Conservation (phyloP, 129 eudicot species). For the Escallonia rubra region DNA sequence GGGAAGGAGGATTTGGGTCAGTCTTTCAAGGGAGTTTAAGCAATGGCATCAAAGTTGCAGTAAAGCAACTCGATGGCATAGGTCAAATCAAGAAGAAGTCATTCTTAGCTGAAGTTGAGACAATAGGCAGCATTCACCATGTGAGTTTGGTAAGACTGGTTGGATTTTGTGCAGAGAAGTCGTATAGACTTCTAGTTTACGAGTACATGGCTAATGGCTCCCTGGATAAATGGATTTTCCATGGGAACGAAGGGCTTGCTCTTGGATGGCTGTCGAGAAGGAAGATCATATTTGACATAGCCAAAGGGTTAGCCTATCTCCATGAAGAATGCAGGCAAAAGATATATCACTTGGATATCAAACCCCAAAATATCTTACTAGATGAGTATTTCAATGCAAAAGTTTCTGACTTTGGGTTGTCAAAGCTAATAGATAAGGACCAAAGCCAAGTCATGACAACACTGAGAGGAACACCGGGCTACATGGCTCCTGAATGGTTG, state of each 20-base stretch:
- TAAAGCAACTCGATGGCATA: conserved; percentile 32
- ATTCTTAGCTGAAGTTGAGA: conserved; percentile 40
- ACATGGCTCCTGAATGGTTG: conserved; percentile 51
- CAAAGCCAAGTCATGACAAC: conserved; percentile 28
- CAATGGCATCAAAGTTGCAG: conserved; percentile 33
- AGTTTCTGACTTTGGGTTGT: conserved; percentile 40
- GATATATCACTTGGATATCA: conserved; percentile 32
- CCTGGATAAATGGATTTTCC: conserved; percentile 38
- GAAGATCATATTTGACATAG: conserved; percentile 33
- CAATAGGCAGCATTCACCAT: conserved; percentile 50
- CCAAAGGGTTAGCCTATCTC: conserved; percentile 52
- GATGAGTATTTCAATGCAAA: conserved; percentile 31
- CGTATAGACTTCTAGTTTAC: conserved; percentile 33
- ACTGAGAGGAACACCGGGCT: conserved; percentile 48
- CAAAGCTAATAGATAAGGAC: conserved; percentile 31
- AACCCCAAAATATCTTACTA: conserved; percentile 42
- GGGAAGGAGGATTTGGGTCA: conserved; percentile 48
- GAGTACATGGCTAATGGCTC: conserved; percentile 41
- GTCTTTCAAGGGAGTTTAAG: conserved; percentile 32
- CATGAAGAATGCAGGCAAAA: conserved; percentile 51
- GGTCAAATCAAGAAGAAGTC: conserved; percentile 26
- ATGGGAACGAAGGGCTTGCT: background rate
- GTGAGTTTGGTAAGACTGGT: conserved; percentile 39
- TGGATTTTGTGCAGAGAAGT: conserved; percentile 41
- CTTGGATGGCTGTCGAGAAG: conserved; percentile 30